Conservation (phyloP, 352 stramenopile species). For the Lagenidium giganteum region DNA sequence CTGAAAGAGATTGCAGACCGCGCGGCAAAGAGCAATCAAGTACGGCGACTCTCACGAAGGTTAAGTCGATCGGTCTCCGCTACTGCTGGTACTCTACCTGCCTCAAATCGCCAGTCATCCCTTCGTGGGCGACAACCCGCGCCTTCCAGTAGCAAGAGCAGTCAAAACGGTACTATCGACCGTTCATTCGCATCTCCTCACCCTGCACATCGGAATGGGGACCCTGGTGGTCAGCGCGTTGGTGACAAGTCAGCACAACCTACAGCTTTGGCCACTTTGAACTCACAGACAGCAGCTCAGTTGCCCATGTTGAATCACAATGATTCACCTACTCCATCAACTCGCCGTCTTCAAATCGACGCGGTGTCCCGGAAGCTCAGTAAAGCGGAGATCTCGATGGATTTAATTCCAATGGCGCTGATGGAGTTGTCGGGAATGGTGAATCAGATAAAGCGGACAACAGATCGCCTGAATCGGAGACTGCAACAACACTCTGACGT, state of each 20-base stretch:
- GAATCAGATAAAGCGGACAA: conserved; percentile 67
- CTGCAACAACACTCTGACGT: conserved; percentile 24
- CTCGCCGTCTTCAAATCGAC: conserved; percentile 24
- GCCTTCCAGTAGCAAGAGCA: too few relatives aligned
- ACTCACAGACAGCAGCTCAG: too few relatives aligned
- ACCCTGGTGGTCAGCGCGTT: too few relatives aligned
- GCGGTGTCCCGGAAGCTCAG: conserved; percentile 49
- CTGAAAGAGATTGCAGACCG: conserved; percentile 79
- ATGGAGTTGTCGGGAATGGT: conserved; percentile 67
- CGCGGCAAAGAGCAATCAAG: conserved; percentile 23
- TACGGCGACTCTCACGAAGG: conserved; percentile 17
- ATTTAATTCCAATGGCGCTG: conserved; percentile 49
- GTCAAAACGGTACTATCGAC: neutral
- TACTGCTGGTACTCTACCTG: too few relatives aligned
- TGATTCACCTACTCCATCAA: neutral
- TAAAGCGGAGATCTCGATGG: conserved; percentile 38
- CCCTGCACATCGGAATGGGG: too few relatives aligned
- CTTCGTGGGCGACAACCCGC: too few relatives aligned
- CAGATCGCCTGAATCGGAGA: conserved; percentile 41
- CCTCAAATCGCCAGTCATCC: too few relatives aligned
- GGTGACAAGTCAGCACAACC: too few relatives aligned
- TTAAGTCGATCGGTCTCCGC: neutral
- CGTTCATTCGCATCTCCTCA: neutral
- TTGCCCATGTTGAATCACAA: conserved; percentile 2
- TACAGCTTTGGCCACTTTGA: too few relatives aligned